Evolutionary conservation across 225 moss, liverwort and hornwort genomes (phyloP).

Genomic region (Antitrichia curtipendula): DNA sequence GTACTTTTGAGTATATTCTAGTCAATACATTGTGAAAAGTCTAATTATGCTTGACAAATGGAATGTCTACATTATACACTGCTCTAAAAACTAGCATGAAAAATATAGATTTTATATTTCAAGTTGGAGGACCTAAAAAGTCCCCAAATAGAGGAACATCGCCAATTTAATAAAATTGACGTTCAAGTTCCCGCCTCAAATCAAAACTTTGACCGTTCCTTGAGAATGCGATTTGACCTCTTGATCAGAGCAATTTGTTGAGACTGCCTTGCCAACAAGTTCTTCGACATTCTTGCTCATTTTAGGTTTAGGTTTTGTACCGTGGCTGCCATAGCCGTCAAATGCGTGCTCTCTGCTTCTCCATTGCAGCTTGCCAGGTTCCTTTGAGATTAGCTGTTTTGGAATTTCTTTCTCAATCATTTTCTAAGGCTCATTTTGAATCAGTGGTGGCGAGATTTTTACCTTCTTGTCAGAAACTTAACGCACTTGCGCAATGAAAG

Average conservation of each 20-base stretch:
- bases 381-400: neutral
- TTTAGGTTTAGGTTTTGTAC: neutral
- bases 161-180: neutral
- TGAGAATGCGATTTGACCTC: neutral
- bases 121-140: neutral
- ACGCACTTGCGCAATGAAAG: neutral
- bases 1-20: accelerated
- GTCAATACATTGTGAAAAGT: neutral
- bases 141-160: accelerated
- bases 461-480: neutral
- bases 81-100: neutral
- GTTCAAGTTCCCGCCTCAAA: neutral
- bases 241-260: neutral
- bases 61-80: neutral
- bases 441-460: neutral
- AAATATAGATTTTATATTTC: neutral
- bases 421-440: neutral
- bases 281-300: neutral
- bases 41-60: neutral
- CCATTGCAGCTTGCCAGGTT: neutral
- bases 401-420: neutral
- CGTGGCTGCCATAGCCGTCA: neutral
- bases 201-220: neutral
- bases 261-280: neutral
- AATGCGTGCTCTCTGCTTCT: neutral